A percentile compares a stretch with the other conserved stretches of the same genome.
Conservation (phyloP, 352 stramenopile species). For the Phytophthora colocasiae region DNA sequence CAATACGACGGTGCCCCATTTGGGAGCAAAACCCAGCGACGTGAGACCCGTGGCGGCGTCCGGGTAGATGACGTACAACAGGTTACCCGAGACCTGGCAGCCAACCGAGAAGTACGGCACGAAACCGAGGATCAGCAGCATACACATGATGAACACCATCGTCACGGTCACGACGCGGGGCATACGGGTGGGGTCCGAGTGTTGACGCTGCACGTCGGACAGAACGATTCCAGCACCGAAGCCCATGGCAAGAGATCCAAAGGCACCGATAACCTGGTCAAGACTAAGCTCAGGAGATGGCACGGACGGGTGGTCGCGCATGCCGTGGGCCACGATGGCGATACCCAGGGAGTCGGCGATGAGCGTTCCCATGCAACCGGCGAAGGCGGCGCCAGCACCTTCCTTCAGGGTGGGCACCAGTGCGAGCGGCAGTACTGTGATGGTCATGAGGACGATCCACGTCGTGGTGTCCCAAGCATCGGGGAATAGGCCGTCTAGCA, state of each 20-base stretch:
- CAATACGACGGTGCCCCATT: constrained; percentile 50
- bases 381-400: constrained; percentile 58
- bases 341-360: constrained; percentile 33
- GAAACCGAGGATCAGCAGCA: constrained; percentile 56
- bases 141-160: constrained; percentile 57
- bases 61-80: constrained; percentile 67
- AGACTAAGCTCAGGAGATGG: constrained; percentile 53
- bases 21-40: constrained; percentile 45
- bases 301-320: constrained; percentile 48
- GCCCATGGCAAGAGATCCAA: constrained; percentile 70
- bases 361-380: constrained; percentile 61
- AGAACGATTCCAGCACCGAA: constrained; percentile 72
- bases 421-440: constrained; percentile 53
- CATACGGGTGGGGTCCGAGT: constrained; percentile 41
- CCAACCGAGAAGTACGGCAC: constrained; percentile 62
- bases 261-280: constrained; percentile 57
- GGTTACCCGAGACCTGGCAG: constrained; percentile 69
- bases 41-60: constrained; percentile 41
- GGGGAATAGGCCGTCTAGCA: constrained; percentile 65
- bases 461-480: constrained; percentile 50
- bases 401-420: constrained; percentile 72
- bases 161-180: constrained; percentile 50
- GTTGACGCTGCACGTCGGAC: constrained; percentile 61
- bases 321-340: constrained; percentile 34
- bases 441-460: constrained; percentile 75